Base-by-base conservation (phyloP, 257 asterid species). In the Solanum clarkiae region DNA sequence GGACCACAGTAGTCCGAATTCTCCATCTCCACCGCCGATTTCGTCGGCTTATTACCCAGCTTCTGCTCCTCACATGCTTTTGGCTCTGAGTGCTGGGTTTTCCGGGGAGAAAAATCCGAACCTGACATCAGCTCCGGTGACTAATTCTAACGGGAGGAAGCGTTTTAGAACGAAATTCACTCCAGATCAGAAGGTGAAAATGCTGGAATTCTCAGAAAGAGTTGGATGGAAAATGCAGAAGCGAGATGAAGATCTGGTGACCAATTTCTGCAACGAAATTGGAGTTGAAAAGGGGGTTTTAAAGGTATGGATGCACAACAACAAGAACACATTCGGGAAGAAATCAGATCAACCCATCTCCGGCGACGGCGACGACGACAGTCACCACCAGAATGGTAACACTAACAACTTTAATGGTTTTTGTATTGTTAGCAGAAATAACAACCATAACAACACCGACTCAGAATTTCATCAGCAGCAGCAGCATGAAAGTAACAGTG, bases 21-120 rank as follows among this genome's bases (percentile, higher is more conserved):
- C 99, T 0, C 97, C 95, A 0, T 95, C 99, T 0, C 99, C 98
- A 1, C 99, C 98, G 60, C 99, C 98, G 92, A 96, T 96, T 92
- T 96, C 99, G 5, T 93, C 98, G 16, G 88, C 97, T 16, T 94
- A 94, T 92, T 95, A 93, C 65, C 83, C 83, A 89, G 95, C 98
- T 1, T 94, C 98, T 4, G 98, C 98, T 22, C 98, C 99, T 18
- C 99, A 94, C 86, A 91, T 95, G 98, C 89, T 94, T 26, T 89
- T 96, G 3, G 95, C 99, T 2, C 92, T 96, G 45, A 91, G 93
- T 87, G 92, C 93, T 29, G 97, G 97, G 5, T 44, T 89, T 49
- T 77, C 94, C 1, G 94, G 55, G 8, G 72, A 49, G 6, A 90
- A 87, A 68, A 84, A 74, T 88, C 45, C 87, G 89, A 3, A 84